Evolutionary conservation across 768 basidiomycete genomes (phyloP), one percentile per base, ranked within the genome.

Genomic region (Rubroboletus satanas): DNA sequence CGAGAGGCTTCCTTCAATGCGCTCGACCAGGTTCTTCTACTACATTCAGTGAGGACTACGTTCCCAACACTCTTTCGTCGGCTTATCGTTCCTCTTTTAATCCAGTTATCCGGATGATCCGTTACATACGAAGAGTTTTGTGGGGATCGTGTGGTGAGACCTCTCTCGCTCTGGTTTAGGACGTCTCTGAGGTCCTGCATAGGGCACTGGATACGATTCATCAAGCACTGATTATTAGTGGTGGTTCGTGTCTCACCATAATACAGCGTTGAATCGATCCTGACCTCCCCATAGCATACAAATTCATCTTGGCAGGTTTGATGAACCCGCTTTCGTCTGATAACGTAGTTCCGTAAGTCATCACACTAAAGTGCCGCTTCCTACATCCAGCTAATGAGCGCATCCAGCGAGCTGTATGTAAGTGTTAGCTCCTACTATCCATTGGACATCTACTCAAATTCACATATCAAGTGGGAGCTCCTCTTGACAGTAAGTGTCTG

Each of bases 101-200:
- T n/a, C 3, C 26, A 52, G 52, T 43, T 52, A 52, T 23, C 52
- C 46, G 21, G 37, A 52, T 17, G 52, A 52, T 29, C 52, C 37
- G 7, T 11, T 38, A 28, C 35, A 11, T 9, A 23, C 21, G 44
- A 52, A 52, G n/a, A 23, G 28, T n/a, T 52, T 46, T 21, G 52
- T 52, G 2, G 44, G 18, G 4, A 29, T 35, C 3, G 3, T 52
- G 28, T 52, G 52, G 52, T 47, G n/a, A 26, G 51, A n/a, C 33
- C 9, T 21, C 14, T 51, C n/a, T 35, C 14, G 14, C n/a, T 37
- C 17, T 18, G 5, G 8, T 15, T 37, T 45, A 23, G 26, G 14
- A 14, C 8, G n/a, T 29, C 10, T 18, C 35, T n/a, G 29, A 46
- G 12, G 33, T 46, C n/a, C 38, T 14, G 18, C 14, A 10, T 37